Evolutionary conservation across 108 stramenopile genomes (phyloP).

Genomic region (Discostella stelligeroides): DNA sequence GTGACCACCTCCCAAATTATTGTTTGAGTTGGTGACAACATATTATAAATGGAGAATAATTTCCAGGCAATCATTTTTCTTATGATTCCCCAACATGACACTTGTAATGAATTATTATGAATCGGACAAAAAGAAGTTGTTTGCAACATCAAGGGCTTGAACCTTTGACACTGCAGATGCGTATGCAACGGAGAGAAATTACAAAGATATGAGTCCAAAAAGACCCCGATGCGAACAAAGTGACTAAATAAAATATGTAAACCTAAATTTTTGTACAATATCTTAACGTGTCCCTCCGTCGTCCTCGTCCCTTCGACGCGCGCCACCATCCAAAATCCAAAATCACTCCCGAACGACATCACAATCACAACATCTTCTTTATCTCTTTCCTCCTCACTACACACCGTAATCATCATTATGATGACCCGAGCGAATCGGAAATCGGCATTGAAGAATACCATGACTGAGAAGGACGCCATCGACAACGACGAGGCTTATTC

Average conservation of each 20-base stretch:
- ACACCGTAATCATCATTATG: not conserved
- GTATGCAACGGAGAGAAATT: slow-evolving; percentile 7
- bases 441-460: not conserved
- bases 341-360: too few species aligned
- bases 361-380: too few species aligned
- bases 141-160: too few species aligned
- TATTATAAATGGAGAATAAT: too few species aligned
- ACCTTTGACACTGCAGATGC: too few species aligned
- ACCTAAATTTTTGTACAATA: not conserved
- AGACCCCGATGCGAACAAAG: not conserved
- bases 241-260: not conserved
- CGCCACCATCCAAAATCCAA: not conserved
- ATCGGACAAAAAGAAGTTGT: too few species aligned
- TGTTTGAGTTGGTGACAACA: too few species aligned
- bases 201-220: slow-evolving; percentile 2
- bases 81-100: too few species aligned
- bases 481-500: slow-evolving; percentile 21
- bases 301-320: too few species aligned
- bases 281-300: not conserved
- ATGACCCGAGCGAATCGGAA: slow-evolving; percentile 19
- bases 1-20: too few species aligned
- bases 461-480: slow-evolving; percentile 2
- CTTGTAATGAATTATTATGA: too few species aligned
- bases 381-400: not conserved
- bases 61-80: too few species aligned